These are phyloP conservation scores for Ganoderma resinaceum DNA, from an alignment of 1,284 basidiomycete species.

Conservation along the genomic window DNA sequence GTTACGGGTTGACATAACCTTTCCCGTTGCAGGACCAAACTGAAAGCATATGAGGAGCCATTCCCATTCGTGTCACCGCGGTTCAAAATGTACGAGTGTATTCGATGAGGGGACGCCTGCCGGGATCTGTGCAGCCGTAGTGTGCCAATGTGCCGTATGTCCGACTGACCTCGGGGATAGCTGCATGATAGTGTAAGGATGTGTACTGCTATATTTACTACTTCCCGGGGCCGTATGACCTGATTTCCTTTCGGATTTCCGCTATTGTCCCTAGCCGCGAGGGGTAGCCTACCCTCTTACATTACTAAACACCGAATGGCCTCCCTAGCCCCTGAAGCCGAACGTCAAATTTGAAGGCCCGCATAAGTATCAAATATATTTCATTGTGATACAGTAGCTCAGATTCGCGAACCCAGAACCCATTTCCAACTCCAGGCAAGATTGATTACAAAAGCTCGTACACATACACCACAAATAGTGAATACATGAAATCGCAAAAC, in stretches of 20 bases:
- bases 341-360: too few species aligned
- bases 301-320: too few species aligned
- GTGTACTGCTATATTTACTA: too few species aligned
- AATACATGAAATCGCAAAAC: slow-evolving; percentile 26
- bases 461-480: slow-evolving; percentile 15
- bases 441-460: slow-evolving; percentile 13
- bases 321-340: too few species aligned
- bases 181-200: neutral
- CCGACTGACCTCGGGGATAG: neutral
- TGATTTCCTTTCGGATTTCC: too few species aligned
- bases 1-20: neutral
- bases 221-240: neutral
- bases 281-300: too few species aligned
- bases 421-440: neutral
- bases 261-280: too few species aligned
- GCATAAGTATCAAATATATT: too few species aligned
- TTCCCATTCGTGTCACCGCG: slow-evolving; percentile 68
- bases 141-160: neutral
- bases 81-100: slow-evolving; percentile 82
- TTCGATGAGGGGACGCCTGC: slow-evolving; percentile 55
- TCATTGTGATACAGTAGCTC: too few species aligned
- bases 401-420: neutral
- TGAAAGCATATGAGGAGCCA: slow-evolving; percentile 65
- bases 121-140: neutral
- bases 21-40: slow-evolving; percentile 23